Evolutionary conservation across 163 green algal genomes (phyloP).

Genomic region (Chloroidium sp.): DNA sequence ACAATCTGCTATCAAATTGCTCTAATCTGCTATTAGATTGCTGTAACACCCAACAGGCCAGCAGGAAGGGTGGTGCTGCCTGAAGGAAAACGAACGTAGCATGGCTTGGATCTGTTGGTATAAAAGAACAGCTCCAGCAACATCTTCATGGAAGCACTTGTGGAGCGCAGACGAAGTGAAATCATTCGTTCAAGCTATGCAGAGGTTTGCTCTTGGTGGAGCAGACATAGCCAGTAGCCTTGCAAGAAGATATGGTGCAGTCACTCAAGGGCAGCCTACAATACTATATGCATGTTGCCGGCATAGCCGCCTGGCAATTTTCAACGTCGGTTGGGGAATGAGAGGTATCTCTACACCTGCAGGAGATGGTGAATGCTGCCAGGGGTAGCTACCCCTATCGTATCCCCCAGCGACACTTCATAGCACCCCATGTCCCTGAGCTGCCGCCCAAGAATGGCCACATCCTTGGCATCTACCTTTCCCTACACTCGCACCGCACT

Average conservation of each 20-base stretch:
- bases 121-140: too few relatives aligned
- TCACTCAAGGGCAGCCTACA: background rate
- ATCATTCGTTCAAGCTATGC: too few relatives aligned
- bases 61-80: too few relatives aligned
- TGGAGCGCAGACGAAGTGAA: too few relatives aligned
- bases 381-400: conserved; percentile 70
- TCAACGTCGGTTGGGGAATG: too few relatives aligned
- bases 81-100: too few relatives aligned
- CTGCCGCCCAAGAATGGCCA: conserved; percentile 48
- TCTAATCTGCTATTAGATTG: too few relatives aligned
- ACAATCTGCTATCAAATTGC: too few relatives aligned
- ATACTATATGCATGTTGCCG: background rate
- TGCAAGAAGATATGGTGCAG: background rate
- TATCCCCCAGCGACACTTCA: conserved; percentile 80
- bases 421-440: conserved; percentile 81
- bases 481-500: conserved; percentile 29
- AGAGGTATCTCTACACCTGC: conserved; percentile 20
- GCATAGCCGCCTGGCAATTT: background rate
- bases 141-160: too few relatives aligned
- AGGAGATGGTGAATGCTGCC: conserved; percentile 52
- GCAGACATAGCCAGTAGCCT: background rate
- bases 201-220: too few relatives aligned
- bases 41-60: too few relatives aligned
- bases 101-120: too few relatives aligned
- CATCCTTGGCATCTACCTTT: conserved; percentile 43